A percentile compares a stretch with the other conserved stretches of the same genome.
Evolutionary conservation across 2,329 filamentous ascomycete genomes (phyloP).

Genomic region (Ceratocystis smalleyi): DNA sequence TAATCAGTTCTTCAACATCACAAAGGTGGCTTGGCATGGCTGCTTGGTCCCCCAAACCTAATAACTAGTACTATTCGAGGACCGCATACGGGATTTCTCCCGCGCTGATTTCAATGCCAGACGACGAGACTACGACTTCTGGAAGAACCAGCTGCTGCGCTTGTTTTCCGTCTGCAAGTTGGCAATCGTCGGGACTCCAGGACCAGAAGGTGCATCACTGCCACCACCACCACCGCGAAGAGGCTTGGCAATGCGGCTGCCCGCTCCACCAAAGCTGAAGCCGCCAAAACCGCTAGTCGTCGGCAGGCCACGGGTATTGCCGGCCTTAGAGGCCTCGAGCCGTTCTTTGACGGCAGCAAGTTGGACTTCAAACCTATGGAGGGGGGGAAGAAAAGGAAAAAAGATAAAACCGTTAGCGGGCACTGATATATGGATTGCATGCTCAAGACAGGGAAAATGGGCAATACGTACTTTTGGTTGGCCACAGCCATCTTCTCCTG

Average conservation of each 20-base stretch:
- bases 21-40: background rate
- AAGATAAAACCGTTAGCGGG: slow-evolving; percentile 2
- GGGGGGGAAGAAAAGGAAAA: background rate
- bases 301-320: slow-evolving; percentile 70
- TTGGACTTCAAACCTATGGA: slow-evolving; percentile 78
- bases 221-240: slow-evolving; percentile 47
- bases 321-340: slow-evolving; percentile 83
- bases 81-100: slow-evolving; percentile 9
- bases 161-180: slow-evolving; percentile 48
- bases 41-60: slow-evolving; percentile 8
- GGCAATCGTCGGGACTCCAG: slow-evolving; percentile 37
- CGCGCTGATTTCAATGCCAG: slow-evolving; percentile 12
- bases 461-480: slow-evolving; percentile 70
- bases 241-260: slow-evolving; percentile 54
- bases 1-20: slow-evolving; percentile 11
- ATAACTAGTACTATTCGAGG: slow-evolving; percentile 7
- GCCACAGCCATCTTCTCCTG: slow-evolving; percentile 96
- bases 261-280: slow-evolving; percentile 54
- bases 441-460: slow-evolving; percentile 1
- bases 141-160: slow-evolving; percentile 61
- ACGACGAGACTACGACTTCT: slow-evolving; percentile 34
- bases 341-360: slow-evolving; percentile 95
- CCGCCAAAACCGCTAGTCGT: slow-evolving; percentile 43
- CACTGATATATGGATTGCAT: background rate
- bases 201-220: slow-evolving; percentile 30